These are phyloP conservation scores for Corinectria fuckeliana DNA, from an alignment of 2,329 filamentous ascomycete genomes.

Conservation along the genomic window DNA sequence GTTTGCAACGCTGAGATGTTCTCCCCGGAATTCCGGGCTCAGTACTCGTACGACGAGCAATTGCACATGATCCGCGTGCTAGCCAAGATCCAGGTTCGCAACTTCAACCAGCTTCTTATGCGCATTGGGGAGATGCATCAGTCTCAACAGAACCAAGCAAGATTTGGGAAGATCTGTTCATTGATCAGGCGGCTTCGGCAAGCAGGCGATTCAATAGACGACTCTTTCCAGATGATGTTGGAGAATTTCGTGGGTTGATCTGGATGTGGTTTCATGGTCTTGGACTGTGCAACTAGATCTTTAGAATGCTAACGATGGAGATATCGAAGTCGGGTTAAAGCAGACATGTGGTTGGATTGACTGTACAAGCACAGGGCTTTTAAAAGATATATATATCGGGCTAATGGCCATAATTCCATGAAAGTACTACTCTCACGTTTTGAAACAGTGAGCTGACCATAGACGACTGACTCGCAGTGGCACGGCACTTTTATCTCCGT, in stretches of 20 bases:
- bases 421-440: too few species aligned
- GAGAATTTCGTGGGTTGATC: conserved; percentile 3
- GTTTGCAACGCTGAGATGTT: conserved; percentile 38
- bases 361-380: too few species aligned
- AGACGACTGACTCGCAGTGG: too few species aligned
- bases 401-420: too few species aligned
- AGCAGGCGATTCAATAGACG: conserved; percentile 10
- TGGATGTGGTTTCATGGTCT: not conserved
- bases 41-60: conserved; percentile 41
- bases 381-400: too few species aligned
- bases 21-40: conserved; percentile 31
- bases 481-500: too few species aligned
- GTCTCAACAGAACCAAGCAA: conserved; percentile 12
- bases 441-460: too few species aligned
- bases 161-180: conserved; percentile 6
- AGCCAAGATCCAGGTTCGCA: conserved; percentile 35
- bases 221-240: conserved; percentile 13
- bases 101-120: conserved; percentile 33
- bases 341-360: too few species aligned
- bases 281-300: too few species aligned
- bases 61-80: conserved; percentile 39
- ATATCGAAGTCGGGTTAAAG: too few species aligned
- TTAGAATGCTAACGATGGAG: too few species aligned
- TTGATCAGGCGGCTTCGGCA: conserved; percentile 6
- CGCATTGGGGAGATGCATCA: conserved; percentile 17